These are phyloP conservation scores for Plantago lanceolata DNA, from an alignment of 305 asterid species.

Conservation along the genomic window DNA sequence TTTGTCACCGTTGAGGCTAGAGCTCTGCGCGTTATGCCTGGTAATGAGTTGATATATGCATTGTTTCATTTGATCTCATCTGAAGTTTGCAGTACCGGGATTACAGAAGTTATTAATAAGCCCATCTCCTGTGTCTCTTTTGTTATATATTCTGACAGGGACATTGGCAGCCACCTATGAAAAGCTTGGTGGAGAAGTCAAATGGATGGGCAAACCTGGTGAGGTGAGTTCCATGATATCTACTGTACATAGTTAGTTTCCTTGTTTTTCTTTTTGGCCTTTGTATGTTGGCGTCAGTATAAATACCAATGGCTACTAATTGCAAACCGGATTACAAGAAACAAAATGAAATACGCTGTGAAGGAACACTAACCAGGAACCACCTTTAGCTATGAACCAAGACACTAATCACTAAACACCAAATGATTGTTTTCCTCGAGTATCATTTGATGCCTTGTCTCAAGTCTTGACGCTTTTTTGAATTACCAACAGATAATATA, in stretches of 20 bases:
- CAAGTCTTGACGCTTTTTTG: background rate
- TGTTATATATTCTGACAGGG: slow-evolving; percentile 39
- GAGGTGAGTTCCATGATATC: slow-evolving; percentile 43
- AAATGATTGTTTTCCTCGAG: too few relatives aligned
- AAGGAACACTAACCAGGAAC: too few relatives aligned
- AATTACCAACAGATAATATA: slow-evolving; percentile 57
- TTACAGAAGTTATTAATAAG: slow-evolving; percentile 1
- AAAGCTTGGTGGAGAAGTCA: slow-evolving; percentile 94
- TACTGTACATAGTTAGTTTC: background rate
- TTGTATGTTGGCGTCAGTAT: too few relatives aligned
- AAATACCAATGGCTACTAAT: too few relatives aligned
- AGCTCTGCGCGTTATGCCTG: slow-evolving; percentile 89
- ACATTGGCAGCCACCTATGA: slow-evolving; percentile 76
- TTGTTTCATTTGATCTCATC: slow-evolving; percentile 3
- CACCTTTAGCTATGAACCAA: too few relatives aligned
- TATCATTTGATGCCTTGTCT: too few relatives aligned
- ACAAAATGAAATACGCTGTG: too few relatives aligned
- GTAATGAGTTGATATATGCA: slow-evolving; percentile 30
- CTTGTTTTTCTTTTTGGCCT: too few relatives aligned
- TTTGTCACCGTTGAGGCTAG: slow-evolving; percentile 93
- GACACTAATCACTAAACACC: too few relatives aligned
- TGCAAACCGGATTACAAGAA: too few relatives aligned
- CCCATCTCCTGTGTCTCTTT: slow-evolving; percentile 3
- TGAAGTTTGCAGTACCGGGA: slow-evolving; percentile 17
- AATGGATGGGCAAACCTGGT: slow-evolving; percentile 99